Base-by-base conservation (phyloP, 768 basidiomycete species). In the Trametes elegans region DNA sequence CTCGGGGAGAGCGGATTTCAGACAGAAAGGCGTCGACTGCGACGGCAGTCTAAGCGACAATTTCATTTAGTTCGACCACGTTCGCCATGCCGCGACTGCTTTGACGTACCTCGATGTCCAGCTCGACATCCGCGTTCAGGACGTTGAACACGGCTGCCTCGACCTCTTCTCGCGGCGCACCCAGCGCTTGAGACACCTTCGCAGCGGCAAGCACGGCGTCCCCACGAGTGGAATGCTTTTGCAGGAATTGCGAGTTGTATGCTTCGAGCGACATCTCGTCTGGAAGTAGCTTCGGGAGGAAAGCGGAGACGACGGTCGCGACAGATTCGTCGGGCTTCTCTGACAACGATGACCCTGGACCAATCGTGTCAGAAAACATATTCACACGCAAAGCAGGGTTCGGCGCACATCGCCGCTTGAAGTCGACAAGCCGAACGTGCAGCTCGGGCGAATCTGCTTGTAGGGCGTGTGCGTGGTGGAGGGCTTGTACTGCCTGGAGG, bases 211-310 rank as follows among this genome's bases (percentile, higher is more conserved):
- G 69, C 29, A 88, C 72, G 0, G 83, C 82, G 2, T 67, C 58
- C 0, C 82, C 74, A 9, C 77, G 77, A 0, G 69, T 62, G 0
- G 83, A 71, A 56, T 87, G 79, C 14, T 65, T 74, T 64, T 94
- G 88, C 11, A 93, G 77, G 67, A 86, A 93, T 57, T 89, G 82
- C 16, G 84, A 79, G 64, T 90, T 93, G 73, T 79, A 88, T 0
- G 77, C 78, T 36, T 87, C 83, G n/a, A 83, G 63, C 0, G 84
- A 77, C 2, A 84, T 59, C 24, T 79, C 79, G 1, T 71, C 73
- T 0, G 90, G 83, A 5, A 92, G 68, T 38, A 92, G 63, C 38
- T 74, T 69, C 1, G 74, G 49, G 14, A 88, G 58, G 0, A 77
- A 64, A 18, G 79, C 74, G 0, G 74, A 68, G 47, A 91, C 71